Conservation (phyloP, 2,329 filamentous ascomycete genomes). For the Atkinsonella texensis region DNA sequence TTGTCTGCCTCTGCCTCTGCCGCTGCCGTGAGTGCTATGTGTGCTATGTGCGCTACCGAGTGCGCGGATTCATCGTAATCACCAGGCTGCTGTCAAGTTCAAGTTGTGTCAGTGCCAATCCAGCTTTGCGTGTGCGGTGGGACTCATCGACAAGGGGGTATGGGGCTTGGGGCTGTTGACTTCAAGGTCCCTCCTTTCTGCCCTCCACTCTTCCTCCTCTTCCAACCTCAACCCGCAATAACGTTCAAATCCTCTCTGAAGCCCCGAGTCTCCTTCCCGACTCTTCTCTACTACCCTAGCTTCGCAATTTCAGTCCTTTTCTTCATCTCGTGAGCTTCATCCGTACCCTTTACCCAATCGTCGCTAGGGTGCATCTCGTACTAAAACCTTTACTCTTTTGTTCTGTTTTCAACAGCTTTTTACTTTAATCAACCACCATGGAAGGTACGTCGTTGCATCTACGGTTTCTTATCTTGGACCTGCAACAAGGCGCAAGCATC, state of each 20-base stretch:
- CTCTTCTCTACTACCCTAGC: constrained; percentile 11
- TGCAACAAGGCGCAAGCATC: constrained; percentile 1
- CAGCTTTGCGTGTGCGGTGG: background rate
- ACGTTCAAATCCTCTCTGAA: constrained; percentile 9
- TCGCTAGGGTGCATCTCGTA: background rate
- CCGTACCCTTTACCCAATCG: background rate
- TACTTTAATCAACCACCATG: constrained; percentile 40
- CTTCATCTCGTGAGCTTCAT: constrained; percentile 13
- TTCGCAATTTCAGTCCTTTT: constrained; percentile 1
- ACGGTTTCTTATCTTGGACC: constrained; percentile 1
- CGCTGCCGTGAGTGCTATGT: no score
- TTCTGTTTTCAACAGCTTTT: constrained; percentile 17
- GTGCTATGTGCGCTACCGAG: no score
- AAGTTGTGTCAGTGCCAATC: no score
- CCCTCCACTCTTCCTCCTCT: constrained; percentile 22
- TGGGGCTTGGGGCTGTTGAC: background rate
- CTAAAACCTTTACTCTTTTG: constrained; percentile 8
- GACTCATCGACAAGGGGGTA: background rate
- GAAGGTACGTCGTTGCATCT: constrained; percentile 32
- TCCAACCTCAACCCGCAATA: constrained; percentile 15
- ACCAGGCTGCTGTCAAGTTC: no score
- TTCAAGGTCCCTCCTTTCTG: constrained; percentile 17
- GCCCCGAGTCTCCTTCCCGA: constrained; percentile 11
- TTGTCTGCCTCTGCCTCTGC: background rate
- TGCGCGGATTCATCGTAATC: no score